Percentiles rank a stretch among this genome's conserved stretches.
Conservation (phyloP, 495 filamentous ascomycete species). For the Podospora fimiseda region DNA sequence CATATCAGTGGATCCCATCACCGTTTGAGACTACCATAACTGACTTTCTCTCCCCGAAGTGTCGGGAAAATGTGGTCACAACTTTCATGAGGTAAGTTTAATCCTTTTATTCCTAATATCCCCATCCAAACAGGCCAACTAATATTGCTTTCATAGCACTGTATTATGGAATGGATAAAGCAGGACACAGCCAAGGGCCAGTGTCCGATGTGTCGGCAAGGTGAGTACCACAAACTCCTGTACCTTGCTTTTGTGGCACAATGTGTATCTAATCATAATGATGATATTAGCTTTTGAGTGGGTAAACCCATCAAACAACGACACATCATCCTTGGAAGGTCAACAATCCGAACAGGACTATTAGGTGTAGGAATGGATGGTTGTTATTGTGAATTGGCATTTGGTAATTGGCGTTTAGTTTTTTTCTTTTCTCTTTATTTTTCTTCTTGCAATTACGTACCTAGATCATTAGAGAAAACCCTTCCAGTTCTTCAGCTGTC, state of each 20-base stretch:
- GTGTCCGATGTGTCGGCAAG: constrained; percentile 97
- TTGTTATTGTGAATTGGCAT: no score
- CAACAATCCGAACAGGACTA: no score
- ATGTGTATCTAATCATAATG: background rate
- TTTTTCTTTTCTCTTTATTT: no score
- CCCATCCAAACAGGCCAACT: no score
- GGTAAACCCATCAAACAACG: constrained; percentile 32
- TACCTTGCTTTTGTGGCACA: background rate
- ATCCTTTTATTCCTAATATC: no score
- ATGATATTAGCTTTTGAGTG: constrained; percentile 61
- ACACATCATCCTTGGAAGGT: no score
- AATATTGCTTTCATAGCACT: constrained; percentile 59
- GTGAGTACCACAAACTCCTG: constrained; percentile 44
- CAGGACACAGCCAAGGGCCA: constrained; percentile 89
- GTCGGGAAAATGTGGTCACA: constrained; percentile 91
- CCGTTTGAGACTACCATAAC: background rate
- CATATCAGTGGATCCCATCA: background rate
- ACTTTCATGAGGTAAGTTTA: constrained; percentile 80
- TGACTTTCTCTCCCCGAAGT: constrained; percentile 47
- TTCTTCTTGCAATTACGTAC: no score
- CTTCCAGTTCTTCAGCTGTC: no score
- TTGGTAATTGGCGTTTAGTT: no score
- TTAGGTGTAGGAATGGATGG: no score
- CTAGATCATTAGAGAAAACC: no score
- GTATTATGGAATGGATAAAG: constrained; percentile 90